phyloP scores from a whole-genome alignment of 208 protist genomes.

The Porcisia hertigi region DNA sequence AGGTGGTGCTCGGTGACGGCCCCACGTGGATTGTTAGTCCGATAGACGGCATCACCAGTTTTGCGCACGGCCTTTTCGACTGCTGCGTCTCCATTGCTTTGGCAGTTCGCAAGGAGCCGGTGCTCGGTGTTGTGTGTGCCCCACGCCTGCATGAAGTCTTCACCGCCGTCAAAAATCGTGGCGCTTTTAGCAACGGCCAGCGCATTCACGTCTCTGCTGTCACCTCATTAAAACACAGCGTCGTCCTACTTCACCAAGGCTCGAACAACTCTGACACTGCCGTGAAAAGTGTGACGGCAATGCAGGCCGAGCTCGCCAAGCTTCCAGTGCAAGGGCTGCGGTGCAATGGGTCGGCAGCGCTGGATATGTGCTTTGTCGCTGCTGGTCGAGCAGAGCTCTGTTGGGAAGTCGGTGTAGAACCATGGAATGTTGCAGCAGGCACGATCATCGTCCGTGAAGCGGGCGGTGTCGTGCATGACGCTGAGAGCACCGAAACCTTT shows the following conservation, averaged over 20 bases:
- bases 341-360: conserved; percentile 64
- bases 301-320: conserved; percentile 61
- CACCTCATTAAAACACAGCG: conserved; percentile 42
- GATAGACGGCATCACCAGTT: conserved; percentile 81
- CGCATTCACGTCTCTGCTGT: conserved; percentile 74
- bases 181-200: conserved; percentile 86
- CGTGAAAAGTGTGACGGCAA: conserved; percentile 54
- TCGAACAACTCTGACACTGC: conserved; percentile 54
- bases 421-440: conserved; percentile 83
- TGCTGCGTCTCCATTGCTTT: conserved; percentile 88
- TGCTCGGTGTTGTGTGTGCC: conserved; percentile 79
- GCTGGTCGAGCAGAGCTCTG: conserved; percentile 74
- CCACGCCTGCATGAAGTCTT: conserved; percentile 84
- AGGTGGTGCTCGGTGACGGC: conserved; percentile 35
- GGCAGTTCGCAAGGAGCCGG: conserved; percentile 61
- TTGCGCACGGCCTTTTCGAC: conserved; percentile 84
- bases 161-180: conserved; percentile 71
- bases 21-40: conserved; percentile 89
- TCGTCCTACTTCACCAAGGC: conserved; percentile 70
- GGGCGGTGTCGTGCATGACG: conserved; percentile 86
- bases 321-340: conserved; percentile 77
- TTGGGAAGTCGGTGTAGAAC: conserved; percentile 73
- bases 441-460: conserved; percentile 87
- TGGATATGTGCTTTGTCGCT: conserved; percentile 90
- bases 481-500: conserved; percentile 62